These are phyloP conservation scores for Dacryopinax spathularia DNA, from an alignment of 768 basidiomycete genomes.

Conservation along the genomic window DNA sequence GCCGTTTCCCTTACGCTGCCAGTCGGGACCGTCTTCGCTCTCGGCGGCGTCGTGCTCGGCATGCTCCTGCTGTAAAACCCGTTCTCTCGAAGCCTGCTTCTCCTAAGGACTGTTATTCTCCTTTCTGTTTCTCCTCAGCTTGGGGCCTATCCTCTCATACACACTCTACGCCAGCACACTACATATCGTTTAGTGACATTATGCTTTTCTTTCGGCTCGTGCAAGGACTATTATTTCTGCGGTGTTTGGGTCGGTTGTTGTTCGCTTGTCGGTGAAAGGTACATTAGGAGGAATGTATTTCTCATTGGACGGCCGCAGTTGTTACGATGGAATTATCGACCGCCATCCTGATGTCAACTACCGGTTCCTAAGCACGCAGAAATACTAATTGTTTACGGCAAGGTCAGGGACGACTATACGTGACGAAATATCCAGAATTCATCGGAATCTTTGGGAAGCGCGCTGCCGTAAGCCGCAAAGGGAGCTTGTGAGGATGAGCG, in stretches of 20 bases:
- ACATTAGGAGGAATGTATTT: too few relatives aligned
- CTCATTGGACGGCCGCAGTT: too few relatives aligned
- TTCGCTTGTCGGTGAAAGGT: too few relatives aligned
- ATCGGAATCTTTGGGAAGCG: background rate
- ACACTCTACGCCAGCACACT: background rate
- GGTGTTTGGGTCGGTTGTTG: too few relatives aligned
- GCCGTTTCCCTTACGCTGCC: background rate
- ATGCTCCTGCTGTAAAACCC: background rate
- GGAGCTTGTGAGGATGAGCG: too few relatives aligned
- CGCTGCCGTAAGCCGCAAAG: background rate
- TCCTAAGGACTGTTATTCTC: background rate
- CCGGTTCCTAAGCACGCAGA: too few relatives aligned
- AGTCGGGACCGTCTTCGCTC: background rate
- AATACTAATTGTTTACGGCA: too few relatives aligned
- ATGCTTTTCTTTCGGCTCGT: background rate
- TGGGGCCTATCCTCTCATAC: too few relatives aligned
- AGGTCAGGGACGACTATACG: too few relatives aligned
- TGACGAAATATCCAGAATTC: background rate
- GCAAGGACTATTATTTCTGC: background rate
- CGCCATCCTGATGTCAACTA: too few relatives aligned
- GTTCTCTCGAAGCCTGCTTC: background rate
- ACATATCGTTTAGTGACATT: background rate
- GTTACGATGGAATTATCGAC: too few relatives aligned
- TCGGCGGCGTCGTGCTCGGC: background rate
- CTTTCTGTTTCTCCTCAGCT: background rate